phyloP scores from a whole-genome alignment of 2,329 filamentous ascomycete species.

The Cryphonectria nitschkei region DNA sequence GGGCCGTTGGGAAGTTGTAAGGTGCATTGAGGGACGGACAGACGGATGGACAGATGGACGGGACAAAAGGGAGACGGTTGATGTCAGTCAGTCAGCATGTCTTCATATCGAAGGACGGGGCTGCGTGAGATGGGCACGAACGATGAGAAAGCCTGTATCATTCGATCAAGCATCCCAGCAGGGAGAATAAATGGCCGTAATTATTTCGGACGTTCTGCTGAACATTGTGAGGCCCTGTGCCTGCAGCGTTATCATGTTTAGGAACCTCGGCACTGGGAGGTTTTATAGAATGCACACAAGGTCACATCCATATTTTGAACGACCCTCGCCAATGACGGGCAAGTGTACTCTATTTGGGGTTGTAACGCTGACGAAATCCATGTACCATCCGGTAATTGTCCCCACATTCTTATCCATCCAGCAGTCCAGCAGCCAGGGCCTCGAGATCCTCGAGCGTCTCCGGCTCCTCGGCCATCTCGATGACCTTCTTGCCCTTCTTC shows the following conservation, averaged over 20 bases:
- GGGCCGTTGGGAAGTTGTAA: conserved; percentile 56
- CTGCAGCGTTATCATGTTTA: background rate
- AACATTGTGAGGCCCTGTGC: too few species aligned
- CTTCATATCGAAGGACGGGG: background rate
- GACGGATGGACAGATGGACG: background rate
- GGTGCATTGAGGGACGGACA: background rate
- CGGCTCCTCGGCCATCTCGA: conserved; percentile 68
- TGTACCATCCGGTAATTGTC: background rate
- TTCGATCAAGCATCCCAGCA: too few species aligned
- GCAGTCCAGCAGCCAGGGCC: conserved; percentile 72
- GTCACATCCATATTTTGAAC: background rate
- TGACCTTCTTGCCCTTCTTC: conserved; percentile 56
- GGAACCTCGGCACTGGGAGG: background rate
- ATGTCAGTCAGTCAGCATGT: too few species aligned
- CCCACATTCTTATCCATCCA: conserved; percentile 49
- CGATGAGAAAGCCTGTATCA: too few species aligned
- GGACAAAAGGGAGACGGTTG: background rate
- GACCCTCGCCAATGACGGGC: background rate
- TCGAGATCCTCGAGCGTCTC: conserved; percentile 82
- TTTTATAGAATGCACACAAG: background rate
- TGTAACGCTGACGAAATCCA: background rate
- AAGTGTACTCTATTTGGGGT: background rate
- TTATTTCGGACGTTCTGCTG: too few species aligned
- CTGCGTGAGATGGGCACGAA: background rate
- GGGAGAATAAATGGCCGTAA: background rate